Conservation (phyloP, 2,329 filamentous ascomycete genomes). For the Calonectria hongkongensis region DNA sequence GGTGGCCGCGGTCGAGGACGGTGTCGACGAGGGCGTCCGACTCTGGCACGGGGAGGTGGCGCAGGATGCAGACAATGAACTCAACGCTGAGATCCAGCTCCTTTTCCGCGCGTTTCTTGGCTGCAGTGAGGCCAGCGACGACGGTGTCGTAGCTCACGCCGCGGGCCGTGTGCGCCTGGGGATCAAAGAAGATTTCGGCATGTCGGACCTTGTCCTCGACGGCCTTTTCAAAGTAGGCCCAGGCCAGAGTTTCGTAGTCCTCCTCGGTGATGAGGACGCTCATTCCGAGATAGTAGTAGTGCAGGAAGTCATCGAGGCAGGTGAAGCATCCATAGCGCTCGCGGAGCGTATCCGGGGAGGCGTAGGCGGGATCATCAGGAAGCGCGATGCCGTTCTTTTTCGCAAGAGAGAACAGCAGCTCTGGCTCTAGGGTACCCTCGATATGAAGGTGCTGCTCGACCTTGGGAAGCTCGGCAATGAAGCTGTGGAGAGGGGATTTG, state of each 20-base stretch:
- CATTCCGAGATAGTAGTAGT: conserved; percentile 87
- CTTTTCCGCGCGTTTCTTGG: conserved; percentile 74
- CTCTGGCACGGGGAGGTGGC: conserved; percentile 79
- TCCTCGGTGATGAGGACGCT: conserved; percentile 76
- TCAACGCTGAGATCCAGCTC: conserved; percentile 79
- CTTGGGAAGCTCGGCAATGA: conserved; percentile 82
- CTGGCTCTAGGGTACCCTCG: conserved; percentile 83
- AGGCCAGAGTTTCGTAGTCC: conserved; percentile 85
- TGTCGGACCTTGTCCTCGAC: conserved; percentile 80
- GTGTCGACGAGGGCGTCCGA: conserved; percentile 64
- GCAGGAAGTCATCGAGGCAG: conserved; percentile 85
- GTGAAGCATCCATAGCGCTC: conserved; percentile 80
- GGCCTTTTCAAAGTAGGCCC: conserved; percentile 81
- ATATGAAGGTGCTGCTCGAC: conserved; percentile 89
- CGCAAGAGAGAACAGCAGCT: conserved; percentile 82
- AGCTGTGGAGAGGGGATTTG: conserved; percentile 68
- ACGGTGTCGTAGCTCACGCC: conserved; percentile 79
- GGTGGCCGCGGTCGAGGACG: conserved; percentile 63
- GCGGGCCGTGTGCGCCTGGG: conserved; percentile 81
- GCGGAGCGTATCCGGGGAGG: conserved; percentile 74
- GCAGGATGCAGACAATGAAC: conserved; percentile 83
- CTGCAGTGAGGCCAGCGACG: conserved; percentile 77
- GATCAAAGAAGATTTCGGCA: conserved; percentile 88
- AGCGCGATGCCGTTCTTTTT: conserved; percentile 79
- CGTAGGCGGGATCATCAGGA: conserved; percentile 78